Percentiles rank a stretch among this genome's conserved stretches.
phyloP scores from a whole-genome alignment of 1,284 basidiomycete genomes.

The Cutaneotrichosporon mucoides region DNA sequence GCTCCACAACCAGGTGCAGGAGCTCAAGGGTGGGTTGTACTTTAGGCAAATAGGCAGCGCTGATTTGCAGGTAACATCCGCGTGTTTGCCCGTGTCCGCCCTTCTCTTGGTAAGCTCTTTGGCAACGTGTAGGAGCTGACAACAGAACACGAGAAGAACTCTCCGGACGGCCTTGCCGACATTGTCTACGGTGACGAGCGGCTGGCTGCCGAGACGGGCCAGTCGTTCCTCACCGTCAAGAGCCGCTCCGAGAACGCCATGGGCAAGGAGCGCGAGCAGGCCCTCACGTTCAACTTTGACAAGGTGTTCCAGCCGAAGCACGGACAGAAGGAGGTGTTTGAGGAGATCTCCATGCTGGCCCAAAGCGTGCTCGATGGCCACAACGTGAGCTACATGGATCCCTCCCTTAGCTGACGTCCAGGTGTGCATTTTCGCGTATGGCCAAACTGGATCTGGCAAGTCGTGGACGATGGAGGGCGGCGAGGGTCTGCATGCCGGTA shows the following conservation, averaged over 20 bases:
- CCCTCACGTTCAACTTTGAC: constrained; percentile 79
- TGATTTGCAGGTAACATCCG: constrained; percentile 69
- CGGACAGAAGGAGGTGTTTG: constrained; percentile 80
- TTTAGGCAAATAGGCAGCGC: no score
- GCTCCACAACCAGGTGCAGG: constrained; percentile 89
- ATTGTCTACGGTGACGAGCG: constrained; percentile 46
- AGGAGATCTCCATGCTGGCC: constrained; percentile 84
- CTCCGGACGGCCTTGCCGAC: constrained; percentile 41
- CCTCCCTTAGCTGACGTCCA: constrained; percentile 12
- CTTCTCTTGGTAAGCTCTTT: constrained; percentile 57
- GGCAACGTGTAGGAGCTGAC: no score
- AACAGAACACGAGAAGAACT: constrained; percentile 36
- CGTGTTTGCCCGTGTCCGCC: constrained; percentile 87
- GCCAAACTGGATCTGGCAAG: constrained; percentile 59
- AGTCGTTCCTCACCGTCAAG: constrained; percentile 71
- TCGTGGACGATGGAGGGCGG: constrained; percentile 91
- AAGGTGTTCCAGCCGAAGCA: constrained; percentile 77
- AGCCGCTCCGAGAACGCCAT: constrained; percentile 75
- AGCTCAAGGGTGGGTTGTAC: constrained; percentile 64
- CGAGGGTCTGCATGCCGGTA: constrained; percentile 58
- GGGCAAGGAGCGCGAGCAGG: constrained; percentile 75
- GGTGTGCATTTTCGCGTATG: constrained; percentile 91
- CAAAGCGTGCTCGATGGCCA: constrained; percentile 91
- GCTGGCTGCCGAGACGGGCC: constrained; percentile 60
- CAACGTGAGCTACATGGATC: constrained; percentile 56